A percentile compares a stretch with the other conserved stretches of the same genome.
These are phyloP conservation scores for Rutstroemia sydowiana DNA, from an alignment of 2,329 filamentous ascomycete genomes.

Conservation along the genomic window DNA sequence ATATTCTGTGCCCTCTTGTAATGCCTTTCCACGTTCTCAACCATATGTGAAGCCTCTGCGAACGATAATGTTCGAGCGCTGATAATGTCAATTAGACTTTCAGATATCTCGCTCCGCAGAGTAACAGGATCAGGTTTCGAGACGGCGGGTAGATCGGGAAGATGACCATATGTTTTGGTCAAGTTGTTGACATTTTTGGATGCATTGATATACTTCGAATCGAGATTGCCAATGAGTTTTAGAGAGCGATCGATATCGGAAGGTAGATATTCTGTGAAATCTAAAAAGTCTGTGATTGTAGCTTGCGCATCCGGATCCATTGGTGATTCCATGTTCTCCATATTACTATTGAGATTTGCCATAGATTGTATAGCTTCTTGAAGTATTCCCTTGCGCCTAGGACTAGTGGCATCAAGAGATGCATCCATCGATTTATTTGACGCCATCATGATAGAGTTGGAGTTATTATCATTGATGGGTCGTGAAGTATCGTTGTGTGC, in stretches of 20 bases:
- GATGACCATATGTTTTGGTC: constrained; percentile 48
- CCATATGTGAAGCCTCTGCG: constrained; percentile 56
- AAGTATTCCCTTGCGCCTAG: constrained; percentile 27
- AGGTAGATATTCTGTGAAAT: constrained; percentile 56
- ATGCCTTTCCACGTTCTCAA: constrained; percentile 56
- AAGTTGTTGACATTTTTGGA: constrained; percentile 49
- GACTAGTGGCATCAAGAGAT: constrained; percentile 21
- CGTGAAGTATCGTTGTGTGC: constrained; percentile 10
- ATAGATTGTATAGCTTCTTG: constrained; percentile 29
- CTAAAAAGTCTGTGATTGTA: constrained; percentile 63
- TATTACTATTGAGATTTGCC: constrained; percentile 24
- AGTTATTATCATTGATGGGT: constrained; percentile 4
- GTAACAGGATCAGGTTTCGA: constrained; percentile 41
- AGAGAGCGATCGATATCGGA: constrained; percentile 60
- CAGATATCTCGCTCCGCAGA: constrained; percentile 54
- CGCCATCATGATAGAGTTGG: constrained; percentile 14
- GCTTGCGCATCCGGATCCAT: constrained; percentile 61
- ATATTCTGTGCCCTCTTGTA: constrained; percentile 53
- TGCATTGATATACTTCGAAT: constrained; percentile 48
- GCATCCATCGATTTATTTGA: constrained; percentile 20
- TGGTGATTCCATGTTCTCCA: constrained; percentile 27
- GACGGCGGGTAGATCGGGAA: constrained; percentile 42
- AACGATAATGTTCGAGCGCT: constrained; percentile 51
- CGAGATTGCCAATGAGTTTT: constrained; percentile 57
- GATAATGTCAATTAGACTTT: constrained; percentile 46